Evolutionary conservation across 345 rosid genomes (phyloP).

Genomic region (Euphorbia tirucalli): DNA sequence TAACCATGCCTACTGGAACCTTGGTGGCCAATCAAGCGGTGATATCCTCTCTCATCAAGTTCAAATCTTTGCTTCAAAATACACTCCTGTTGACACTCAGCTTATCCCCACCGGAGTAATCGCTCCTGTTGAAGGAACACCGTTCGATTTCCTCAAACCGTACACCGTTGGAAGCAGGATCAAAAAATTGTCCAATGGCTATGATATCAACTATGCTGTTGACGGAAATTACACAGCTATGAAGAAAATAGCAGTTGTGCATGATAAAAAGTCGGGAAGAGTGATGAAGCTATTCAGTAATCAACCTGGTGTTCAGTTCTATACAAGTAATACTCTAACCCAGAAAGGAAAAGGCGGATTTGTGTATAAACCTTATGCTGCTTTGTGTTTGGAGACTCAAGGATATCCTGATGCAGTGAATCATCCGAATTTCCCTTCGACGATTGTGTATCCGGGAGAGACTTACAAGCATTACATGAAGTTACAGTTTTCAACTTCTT

Average conservation of each 20-base stretch:
- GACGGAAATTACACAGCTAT: conserved; percentile 31
- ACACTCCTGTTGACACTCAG: conserved; percentile 55
- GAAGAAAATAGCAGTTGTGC: conserved; percentile 57
- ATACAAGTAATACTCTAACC: conserved; percentile 52
- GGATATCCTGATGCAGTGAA: conserved; percentile 74
- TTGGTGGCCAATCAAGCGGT: conserved; percentile 73
- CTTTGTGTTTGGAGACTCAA: conserved; percentile 85
- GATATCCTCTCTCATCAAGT: conserved; percentile 64
- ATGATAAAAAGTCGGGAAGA: conserved; percentile 63
- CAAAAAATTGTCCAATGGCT: conserved; percentile 53
- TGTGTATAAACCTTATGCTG: conserved; percentile 55
- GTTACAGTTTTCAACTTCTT: conserved; percentile 44
- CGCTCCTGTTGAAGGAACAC: conserved; percentile 60
- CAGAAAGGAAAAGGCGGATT: conserved; percentile 73
- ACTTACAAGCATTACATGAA: conserved; percentile 65
- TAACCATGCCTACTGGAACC: conserved; percentile 86
- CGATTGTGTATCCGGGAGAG: conserved; percentile 51
- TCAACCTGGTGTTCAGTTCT: conserved; percentile 80
- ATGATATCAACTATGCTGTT: conserved; percentile 72
- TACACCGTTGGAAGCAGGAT: conserved; percentile 52
- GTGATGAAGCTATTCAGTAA: conserved; percentile 60
- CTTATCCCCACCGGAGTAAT: conserved; percentile 79
- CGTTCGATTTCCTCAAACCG: conserved; percentile 68
- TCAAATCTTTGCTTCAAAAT: conserved; percentile 59
- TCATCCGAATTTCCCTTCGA: conserved; percentile 72